Conservation (phyloP, 306 rosid species). For the Arachis hypogaea region DNA sequence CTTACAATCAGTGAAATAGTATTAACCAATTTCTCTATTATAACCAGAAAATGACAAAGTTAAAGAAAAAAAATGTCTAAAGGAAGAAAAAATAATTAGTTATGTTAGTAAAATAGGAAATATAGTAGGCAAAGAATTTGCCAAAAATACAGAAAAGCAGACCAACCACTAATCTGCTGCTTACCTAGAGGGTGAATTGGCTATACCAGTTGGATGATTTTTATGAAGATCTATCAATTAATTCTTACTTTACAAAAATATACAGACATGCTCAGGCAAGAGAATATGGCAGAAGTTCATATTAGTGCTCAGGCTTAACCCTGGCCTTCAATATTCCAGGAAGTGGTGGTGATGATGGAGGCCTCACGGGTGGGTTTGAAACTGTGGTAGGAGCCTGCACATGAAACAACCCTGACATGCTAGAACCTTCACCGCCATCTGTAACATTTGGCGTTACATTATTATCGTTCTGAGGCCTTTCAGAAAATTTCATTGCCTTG, state of each 20-base stretch:
- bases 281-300: constrained; percentile 20
- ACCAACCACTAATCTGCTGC: constrained; percentile 39
- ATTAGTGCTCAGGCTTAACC: constrained; percentile 79
- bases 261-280: constrained; percentile 52
- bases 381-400: constrained; percentile 51
- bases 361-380: constrained; percentile 59
- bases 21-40: constrained; percentile 36
- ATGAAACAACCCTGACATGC: constrained; percentile 64
- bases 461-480: constrained; percentile 59
- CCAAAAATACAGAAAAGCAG: constrained; percentile 41
- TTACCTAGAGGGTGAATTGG: constrained; percentile 43
- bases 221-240: constrained; percentile 25
- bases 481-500: constrained; percentile 85
- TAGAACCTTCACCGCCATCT: constrained; percentile 76
- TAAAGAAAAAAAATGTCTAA: background rate
- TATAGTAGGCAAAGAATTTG: constrained; percentile 45
- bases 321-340: constrained; percentile 94
- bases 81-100: background rate
- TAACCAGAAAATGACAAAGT: constrained; percentile 29
- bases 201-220: constrained; percentile 34
- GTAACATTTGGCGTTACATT: constrained; percentile 52
- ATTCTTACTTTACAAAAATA: constrained; percentile 61
- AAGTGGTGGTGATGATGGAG: constrained; percentile 83
- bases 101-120: constrained; percentile 11
- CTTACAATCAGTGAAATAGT: constrained; percentile 31